Conservation (phyloP, 2,329 filamentous ascomycete species). For the Sphaerostilbella broomeana region DNA sequence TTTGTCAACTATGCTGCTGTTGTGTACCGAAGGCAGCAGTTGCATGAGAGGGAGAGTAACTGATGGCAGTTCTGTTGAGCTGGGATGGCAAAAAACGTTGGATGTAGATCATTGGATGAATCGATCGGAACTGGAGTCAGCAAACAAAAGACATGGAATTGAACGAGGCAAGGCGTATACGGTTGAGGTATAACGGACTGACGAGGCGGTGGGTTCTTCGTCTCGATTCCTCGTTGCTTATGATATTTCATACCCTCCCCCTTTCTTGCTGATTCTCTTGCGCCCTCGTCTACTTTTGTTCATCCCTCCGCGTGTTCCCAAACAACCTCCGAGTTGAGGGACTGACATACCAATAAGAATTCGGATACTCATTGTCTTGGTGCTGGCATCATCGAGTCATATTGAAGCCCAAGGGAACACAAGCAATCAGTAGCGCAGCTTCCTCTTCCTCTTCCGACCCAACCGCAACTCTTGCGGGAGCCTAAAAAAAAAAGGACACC, state of each 20-base stretch:
- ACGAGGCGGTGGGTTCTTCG: constrained; percentile 1
- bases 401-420: constrained; percentile 10
- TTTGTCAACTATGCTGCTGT: constrained; percentile 10
- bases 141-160: constrained; percentile 2
- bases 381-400: constrained; percentile 3
- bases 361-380: not conserved
- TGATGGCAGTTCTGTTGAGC: constrained; percentile 7
- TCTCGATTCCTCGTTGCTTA: not conserved
- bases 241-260: too few species aligned
- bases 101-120: constrained; percentile 11
- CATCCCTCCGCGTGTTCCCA: too few species aligned
- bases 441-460: constrained; percentile 3
- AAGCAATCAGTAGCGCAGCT: constrained; percentile 10
- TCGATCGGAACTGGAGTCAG: constrained; percentile 3
- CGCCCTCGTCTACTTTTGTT: too few species aligned
- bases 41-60: not conserved
- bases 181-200: constrained; percentile 6
- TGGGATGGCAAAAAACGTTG: not conserved
- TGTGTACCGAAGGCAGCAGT: constrained; percentile 10
- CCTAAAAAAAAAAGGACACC: not conserved
- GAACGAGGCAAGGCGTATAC: constrained; percentile 4
- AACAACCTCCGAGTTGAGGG: not conserved
- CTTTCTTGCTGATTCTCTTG: too few species aligned
- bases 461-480: not conserved
- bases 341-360: not conserved